A percentile compares a stretch with the other conserved stretches of the same genome.
Evolutionary conservation across 2,329 filamentous ascomycete genomes (phyloP).

Genomic region (Phoma sp.): DNA sequence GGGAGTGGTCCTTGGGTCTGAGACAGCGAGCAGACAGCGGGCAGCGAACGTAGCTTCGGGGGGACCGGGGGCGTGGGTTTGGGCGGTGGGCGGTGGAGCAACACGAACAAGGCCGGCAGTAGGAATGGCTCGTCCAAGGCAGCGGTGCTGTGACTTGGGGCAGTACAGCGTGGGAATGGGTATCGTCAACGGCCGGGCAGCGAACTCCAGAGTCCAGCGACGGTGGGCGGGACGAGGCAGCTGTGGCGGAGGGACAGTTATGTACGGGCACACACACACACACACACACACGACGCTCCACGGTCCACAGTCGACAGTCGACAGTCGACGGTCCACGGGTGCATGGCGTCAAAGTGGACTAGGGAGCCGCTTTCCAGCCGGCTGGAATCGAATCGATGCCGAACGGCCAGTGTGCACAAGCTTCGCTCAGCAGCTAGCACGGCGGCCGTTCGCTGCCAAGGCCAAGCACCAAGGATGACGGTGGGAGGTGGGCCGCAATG

Average conservation of each 20-base stretch:
- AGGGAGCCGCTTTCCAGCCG: conserved; percentile 32
- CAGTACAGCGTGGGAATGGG: neutral
- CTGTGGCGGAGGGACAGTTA: conserved; percentile 26
- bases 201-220: conserved; percentile 19
- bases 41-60: conserved; percentile 28
- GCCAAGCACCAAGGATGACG: too few relatives aligned
- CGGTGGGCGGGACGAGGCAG: conserved; percentile 17
- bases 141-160: neutral
- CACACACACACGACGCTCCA: too few relatives aligned
- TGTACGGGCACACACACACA: conserved; percentile 33
- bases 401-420: conserved; percentile 39
- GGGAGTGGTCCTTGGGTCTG: conserved; percentile 36
- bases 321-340: neutral
- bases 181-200: conserved; percentile 10
- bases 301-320: too few relatives aligned
- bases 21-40: conserved; percentile 27
- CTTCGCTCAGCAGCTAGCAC: conserved; percentile 29
- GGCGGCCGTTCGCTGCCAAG: conserved; percentile 28
- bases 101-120: conserved; percentile 11
- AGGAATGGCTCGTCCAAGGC: neutral
- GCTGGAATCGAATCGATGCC: conserved; percentile 34
- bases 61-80: conserved; percentile 32
- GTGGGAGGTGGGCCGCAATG: conserved; percentile 16
- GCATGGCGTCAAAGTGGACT: conserved; percentile 20
- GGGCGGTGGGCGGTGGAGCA: conserved; percentile 9